Evolutionary conservation across 305 asterid species (phyloP), one percentile per base, ranked within the genome.

Genomic region (Fraxinus latifolia): DNA sequence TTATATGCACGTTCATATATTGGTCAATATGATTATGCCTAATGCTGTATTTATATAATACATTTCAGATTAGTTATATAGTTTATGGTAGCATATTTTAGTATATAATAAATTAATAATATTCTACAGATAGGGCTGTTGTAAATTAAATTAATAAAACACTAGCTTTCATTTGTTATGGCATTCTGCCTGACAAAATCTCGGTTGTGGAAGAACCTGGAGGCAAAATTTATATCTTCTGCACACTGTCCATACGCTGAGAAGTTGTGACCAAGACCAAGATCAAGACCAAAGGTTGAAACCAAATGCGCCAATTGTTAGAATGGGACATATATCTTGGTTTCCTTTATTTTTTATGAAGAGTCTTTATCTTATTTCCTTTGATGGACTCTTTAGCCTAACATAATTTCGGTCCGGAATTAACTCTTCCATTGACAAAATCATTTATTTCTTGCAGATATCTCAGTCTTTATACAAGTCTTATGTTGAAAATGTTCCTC

Each of bases 401-500:
- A 62, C n/a, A 8, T 23, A 62, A 23, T 21, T 9, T 62, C 3
- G n/a, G 33, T 62, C 33, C 23, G 79, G 25, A 33, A 79, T 81
- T 50, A 62, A 74, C 9, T 7, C 55, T 72, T 55, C 55, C n/a
- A 65, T 42, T 78, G 80, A 79, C 78, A 21, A 74, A 29, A 8
- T 50, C 25, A 47, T 85, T 83, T 14, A 67, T 23, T 72, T 76
- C 31, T 77, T 88, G 91, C 94, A 95, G 99, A 90, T 95, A 77
- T 91, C 98, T 0, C 94, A 92, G 84, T 88, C 88, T 76, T 79
- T 95, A 78, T 95, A 95, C 74, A 87, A 87, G 86, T 84, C 87
- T 27, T 89, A 88, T 37, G 85, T 95, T 7, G 95, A 88, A 87
- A 88, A 90, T 74, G 85, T 91, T 81, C 87, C 90, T 77, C 94